Base-by-base conservation (phyloP, 305 asterid species). In the Striga hermonthica region DNA sequence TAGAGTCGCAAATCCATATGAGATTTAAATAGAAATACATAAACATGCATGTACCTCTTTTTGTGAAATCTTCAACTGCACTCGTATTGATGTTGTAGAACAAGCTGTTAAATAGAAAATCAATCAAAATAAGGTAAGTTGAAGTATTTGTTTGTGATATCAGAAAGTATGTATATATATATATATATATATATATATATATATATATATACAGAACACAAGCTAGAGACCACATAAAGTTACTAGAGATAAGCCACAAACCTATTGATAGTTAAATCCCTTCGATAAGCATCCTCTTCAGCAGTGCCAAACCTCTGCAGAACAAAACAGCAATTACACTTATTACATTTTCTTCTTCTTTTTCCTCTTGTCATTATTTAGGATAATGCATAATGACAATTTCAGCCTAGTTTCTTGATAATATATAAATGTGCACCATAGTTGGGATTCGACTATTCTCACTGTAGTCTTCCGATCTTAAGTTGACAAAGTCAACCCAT, bases 241-340 rank as follows among this genome's bases (percentile, higher is more conserved):
- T 22, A 22, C 31, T 22, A 22, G 31, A 22, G 2, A 22, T 22
- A 22, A 22, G 31, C 2, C 31, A 22, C 31, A 50, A 54, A 88
- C 97, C 96, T 90, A 64, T 93, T 93, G 76, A 93, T 93, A 5
- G 99, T 93, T 76, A 93, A 80, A 77, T 93, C 99, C 85, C 99
- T 90, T 57, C 96, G 80, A 65, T 75, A 82, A 63, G 99, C 97
- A 75, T 93, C 99, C 83, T 93, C 87, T 75, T 83, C 70, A 60
- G 99, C 84, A 47, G 92, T 83, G 61, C 99, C 99, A 79, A 93
- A 88, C 70, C 81, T 85, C 96, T 90, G 82, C 31, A 48, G 52
- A 40, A 68, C n/a, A 64, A 61, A 22, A 7, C 16, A 10, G 47
- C 12, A 58, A 44, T 1, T 10, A 41, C 7, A 41, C 47, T 41